Base-by-base conservation (phyloP, 1,284 basidiomycete species). In the Fistulinella cinereoalba region DNA sequence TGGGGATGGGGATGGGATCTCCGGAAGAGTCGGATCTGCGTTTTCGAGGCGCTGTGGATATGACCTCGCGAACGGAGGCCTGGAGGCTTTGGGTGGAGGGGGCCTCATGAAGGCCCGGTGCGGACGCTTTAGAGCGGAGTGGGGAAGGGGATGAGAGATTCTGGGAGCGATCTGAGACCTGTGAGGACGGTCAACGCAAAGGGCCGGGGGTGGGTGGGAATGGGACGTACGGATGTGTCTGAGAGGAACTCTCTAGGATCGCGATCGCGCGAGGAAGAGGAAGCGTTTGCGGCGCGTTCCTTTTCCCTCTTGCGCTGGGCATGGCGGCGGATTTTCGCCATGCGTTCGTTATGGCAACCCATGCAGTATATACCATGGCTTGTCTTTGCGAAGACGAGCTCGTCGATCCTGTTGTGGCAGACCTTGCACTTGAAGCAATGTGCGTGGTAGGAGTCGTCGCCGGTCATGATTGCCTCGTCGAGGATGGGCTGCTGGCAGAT, bases 361-460 rank as follows among this genome's bases (percentile, higher is more conserved):
- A 98, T 97, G 67, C 96, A 99, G 69, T 99, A 99, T 54, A 99
- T 98, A 41, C 97, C 96, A 61, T 97, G 92, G 53, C 85, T 92
- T 1, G 97, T 99, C 75, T 98, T 99, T 46, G 96, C 97, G 60
- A 98, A 99, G 47, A 98, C 92, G 43, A 99, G 83, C 66, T 99
- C 96, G 68, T 98, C 95, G 58, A 99, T 99, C 49, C 92, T 81
- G 63, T 88, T 87, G 64, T 85, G 84, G 74, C 96, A 99, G 31
- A 94, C 88, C 58, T 93, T 88, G 72, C 96, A 99, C 57, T 94
- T 95, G 77, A 99, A 99, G 73, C 96, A 99, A 57, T 95, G 89
- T 3, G 96, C 95, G 67, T 99, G 96, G 62, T 98, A 99, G 1
- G 93, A 94, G 67, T 98, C 96, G 69, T 99, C 94, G 47, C 96